Evolutionary conservation across 2,329 filamentous ascomycete genomes (phyloP), one percentile per base, ranked within the genome.

Genomic region (Calonectria pseudoreteaudii): DNA sequence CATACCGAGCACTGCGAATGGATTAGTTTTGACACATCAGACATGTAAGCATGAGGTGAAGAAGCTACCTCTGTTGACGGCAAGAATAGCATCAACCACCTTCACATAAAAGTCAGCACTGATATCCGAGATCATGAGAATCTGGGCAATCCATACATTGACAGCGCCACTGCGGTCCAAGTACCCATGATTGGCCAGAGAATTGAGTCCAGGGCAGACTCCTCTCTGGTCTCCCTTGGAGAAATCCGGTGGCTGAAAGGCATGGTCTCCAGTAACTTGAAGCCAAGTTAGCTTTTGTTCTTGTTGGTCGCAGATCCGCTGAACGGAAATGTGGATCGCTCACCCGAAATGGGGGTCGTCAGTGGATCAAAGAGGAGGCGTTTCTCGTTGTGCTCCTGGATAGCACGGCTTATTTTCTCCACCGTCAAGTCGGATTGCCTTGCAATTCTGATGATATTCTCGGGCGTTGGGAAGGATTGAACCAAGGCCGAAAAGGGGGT

Each of bases 141-240:
- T 26, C 18, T 11, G 34, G 7, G 14, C 5, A 18, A 16, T 23
- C 0, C 34, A 18, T 28, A 62, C 56, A 41, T 41, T 62, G 9
- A 62, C 56, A 28, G 56, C 56, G 3, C 56, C 56, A 41, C 23
- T 62, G 6, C 56, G 56, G 10, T 23, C 34, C 56, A 62, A 20
- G 34, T 62, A 62, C 30, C 56, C 56, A 23, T 62, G 56, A 16
- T 62, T 62, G 56, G 56, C 56, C 18, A 62, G 56, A n/a, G 56
- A n/a, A 41, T 62, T 62, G n/a, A 62, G 56, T 5, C 56, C 56
- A 11, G 56, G 56, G 23, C 56, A 62, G 9, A 36, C 41, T 26
- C 56, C 56, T 62, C 56, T 62, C 56, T 62, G 56, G 8, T 62
- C 56, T 38, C 56, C 56, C 34, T 62, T 62, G 56, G 31, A 38